Percentiles rank a stretch among this genome's conserved stretches.
phyloP scores from a whole-genome alignment of 2,329 filamentous ascomycete genomes.

The Teratosphaeria epicoccoides region DNA sequence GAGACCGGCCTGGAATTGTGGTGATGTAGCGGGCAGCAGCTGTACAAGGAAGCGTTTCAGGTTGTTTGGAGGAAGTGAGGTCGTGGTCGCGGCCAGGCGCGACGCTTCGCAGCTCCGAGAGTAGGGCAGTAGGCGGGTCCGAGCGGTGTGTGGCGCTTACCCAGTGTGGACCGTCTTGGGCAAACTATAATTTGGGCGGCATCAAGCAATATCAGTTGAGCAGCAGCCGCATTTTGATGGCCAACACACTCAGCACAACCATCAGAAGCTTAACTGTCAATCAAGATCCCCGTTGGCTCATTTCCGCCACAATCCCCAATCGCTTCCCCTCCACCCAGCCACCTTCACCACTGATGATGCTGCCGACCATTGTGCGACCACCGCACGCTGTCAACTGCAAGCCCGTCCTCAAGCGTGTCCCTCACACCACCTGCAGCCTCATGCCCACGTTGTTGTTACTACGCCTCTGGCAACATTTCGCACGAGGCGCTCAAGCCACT shows the following conservation, averaged over 20 bases:
- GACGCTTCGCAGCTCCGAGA: neutral
- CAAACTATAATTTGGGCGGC: too few relatives aligned
- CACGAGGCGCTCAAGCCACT: neutral
- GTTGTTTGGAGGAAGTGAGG: neutral
- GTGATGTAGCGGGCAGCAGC: neutral
- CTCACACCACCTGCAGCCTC: neutral
- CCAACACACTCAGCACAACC: too few relatives aligned
- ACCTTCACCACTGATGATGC: neutral
- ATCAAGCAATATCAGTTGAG: neutral
- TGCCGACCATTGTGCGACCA: neutral
- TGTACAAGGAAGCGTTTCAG: neutral
- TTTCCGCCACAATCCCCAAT: neutral
- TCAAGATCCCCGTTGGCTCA: neutral
- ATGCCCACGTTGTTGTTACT: neutral
- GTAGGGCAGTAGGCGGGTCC: neutral
- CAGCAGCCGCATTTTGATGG: too few relatives aligned
- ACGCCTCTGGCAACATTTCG: neutral
- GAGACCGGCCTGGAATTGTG: neutral
- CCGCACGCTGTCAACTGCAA: neutral
- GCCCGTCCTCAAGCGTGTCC: neutral
- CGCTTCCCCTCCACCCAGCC: neutral
- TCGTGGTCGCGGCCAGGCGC: neutral
- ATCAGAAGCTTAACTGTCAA: too few relatives aligned
- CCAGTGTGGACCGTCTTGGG: neutral
- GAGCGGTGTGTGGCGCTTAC: neutral